Base-by-base conservation (phyloP, 2,329 filamentous ascomycete genomes). In the Spiromastix sp. region DNA sequence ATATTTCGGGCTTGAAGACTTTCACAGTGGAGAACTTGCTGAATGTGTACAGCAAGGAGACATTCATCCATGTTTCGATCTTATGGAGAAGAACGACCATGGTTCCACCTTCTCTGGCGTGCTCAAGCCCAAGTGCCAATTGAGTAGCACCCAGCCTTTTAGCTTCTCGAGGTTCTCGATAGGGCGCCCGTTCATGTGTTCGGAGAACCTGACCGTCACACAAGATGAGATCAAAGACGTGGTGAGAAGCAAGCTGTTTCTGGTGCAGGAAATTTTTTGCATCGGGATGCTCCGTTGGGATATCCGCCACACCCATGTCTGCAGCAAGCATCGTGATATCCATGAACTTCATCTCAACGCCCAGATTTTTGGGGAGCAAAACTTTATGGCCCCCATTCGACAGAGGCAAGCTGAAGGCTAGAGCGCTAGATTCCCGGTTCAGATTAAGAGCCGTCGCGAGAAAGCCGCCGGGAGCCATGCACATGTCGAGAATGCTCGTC, bases 401-500 rank as follows among this genome's bases (percentile, higher is more conserved):
- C 0, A 35, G 8, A 0, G 67, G 63, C 1, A 73, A 50, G 17
- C 47, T 71, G 36, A 72, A 59, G 0, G 54, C 60, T 2, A 44
- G 51, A 11, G 58, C 47, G 13, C 50, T 49, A 2, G 64, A 55
- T 0, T 30, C 24, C 0, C 52, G 61, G 30, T 64, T 66, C 9
- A 43, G 39, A 2, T 48, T 19, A 16, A 72, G 41, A 0, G 59
- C 59, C 5, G 49, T 51, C 0, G 44, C 40, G 2, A 67, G 49
- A 41, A 72, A 76, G 1, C 66, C 71, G 3, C 71, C 72, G 0
- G 71, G 71, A 0, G 71, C 71, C 55, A 69, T 65, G 47, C 71
- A 72, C 42, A 73, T 56, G 41, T 76, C 71, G 1, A 77, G 61
- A 12, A 74, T n/a, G n/a, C n/a, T n/a, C n/a, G n/a, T n/a, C n/a